Conservation (phyloP, 192 early-diverging fungal genomes). For the Backusella tuberculispora region DNA sequence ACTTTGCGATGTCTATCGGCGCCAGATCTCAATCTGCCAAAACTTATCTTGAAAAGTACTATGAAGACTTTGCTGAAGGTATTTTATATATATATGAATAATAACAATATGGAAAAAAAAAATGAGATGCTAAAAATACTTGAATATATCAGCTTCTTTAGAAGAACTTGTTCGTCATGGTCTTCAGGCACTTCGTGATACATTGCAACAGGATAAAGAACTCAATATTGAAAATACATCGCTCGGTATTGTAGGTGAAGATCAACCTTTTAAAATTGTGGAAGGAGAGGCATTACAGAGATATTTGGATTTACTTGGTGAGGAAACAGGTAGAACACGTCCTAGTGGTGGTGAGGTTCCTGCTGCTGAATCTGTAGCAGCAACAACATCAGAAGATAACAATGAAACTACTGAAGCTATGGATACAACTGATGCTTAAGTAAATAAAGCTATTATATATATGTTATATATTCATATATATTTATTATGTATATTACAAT, state of each 20-base stretch:
- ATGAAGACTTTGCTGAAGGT: conserved; percentile 81
- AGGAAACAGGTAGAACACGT: conserved; percentile 42
- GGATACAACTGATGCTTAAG: conserved; percentile 16
- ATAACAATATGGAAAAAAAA: neutral
- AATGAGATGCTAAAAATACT: neutral
- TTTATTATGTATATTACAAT: neutral
- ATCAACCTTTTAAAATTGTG: conserved; percentile 76
- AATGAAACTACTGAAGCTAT: conserved; percentile 14
- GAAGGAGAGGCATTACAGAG: conserved; percentile 83
- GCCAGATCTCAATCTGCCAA: conserved; percentile 95
- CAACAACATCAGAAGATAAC: neutral
- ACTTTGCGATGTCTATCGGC: conserved; percentile 93
- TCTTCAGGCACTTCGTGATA: conserved; percentile 87
- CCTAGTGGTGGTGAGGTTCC: conserved; percentile 26
- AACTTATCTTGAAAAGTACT: conserved; percentile 94
- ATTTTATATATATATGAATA: neutral
- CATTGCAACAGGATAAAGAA: conserved; percentile 95
- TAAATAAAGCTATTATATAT: neutral
- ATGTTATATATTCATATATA: neutral
- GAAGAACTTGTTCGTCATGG: conserved; percentile 90
- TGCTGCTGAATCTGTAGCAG: neutral
- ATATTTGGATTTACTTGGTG: conserved; percentile 67
- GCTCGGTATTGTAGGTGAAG: conserved; percentile 89
- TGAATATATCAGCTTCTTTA: conserved; percentile 47
- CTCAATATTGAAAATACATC: conserved; percentile 87